Percentiles rank a stretch among this genome's conserved stretches.
These are phyloP conservation scores for Saccharomycopsis sp. DNA, from an alignment of 805 yeast genomes.

Conservation along the genomic window DNA sequence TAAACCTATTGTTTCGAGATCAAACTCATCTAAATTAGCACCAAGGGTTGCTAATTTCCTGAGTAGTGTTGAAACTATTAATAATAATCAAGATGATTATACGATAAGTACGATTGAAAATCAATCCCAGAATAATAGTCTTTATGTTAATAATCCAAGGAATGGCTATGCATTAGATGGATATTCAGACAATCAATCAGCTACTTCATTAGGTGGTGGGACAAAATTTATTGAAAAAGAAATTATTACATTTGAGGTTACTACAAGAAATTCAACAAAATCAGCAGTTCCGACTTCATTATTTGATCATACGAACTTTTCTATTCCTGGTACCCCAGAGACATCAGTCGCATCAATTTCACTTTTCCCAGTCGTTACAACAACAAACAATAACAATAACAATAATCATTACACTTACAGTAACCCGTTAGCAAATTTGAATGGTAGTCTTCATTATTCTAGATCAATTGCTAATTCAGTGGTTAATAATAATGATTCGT, in stretches of 20 bases:
- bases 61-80: conserved; percentile 6
- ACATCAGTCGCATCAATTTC: conserved; percentile 15
- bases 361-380: conserved; percentile 2
- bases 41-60: neutral
- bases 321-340: conserved; percentile 16
- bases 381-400: no score
- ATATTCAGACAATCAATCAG: conserved; percentile 10
- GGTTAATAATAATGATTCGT: conserved; percentile 17
- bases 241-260: neutral
- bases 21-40: conserved; percentile 12
- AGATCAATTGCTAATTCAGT: conserved; percentile 14
- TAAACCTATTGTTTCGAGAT: conserved; percentile 16
- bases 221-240: neutral
- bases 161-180: conserved; percentile 13
- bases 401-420: conserved; percentile 4
- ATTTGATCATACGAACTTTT: conserved; percentile 6
- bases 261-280: conserved; percentile 10
- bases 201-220: neutral
- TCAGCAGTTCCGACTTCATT: conserved; percentile 7
- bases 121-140: conserved; percentile 4
- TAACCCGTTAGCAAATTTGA: conserved; percentile 4
- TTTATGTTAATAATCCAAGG: conserved; percentile 14
- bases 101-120: neutral
- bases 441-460: conserved; percentile 3
- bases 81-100: neutral